A percentile compares a stretch with the other conserved stretches of the same genome.
Conservation (phyloP, 1,284 basidiomycete genomes). For the Moesziomyces antarcticus region DNA sequence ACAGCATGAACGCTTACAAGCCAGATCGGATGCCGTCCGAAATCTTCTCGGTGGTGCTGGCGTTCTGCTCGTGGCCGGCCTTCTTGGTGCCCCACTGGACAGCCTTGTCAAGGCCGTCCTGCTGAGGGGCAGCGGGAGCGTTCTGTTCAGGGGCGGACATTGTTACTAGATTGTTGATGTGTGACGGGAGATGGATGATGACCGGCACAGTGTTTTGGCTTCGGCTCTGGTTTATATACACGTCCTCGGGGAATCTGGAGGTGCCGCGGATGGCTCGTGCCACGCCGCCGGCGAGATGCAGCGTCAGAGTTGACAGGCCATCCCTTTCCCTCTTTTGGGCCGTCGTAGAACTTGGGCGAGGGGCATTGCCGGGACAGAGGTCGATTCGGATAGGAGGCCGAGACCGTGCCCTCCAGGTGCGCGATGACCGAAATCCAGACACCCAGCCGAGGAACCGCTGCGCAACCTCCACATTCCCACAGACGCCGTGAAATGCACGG, state of each 20-base stretch:
- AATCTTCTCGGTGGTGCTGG: constrained; percentile 54
- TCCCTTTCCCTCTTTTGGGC: no score
- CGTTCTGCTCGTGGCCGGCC: constrained; percentile 46
- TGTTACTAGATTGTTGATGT: neutral
- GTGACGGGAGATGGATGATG: neutral
- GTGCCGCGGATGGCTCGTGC: no score
- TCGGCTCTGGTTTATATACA: neutral
- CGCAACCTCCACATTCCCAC: neutral
- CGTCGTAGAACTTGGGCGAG: no score
- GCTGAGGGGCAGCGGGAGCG: constrained; percentile 27
- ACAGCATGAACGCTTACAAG: constrained; percentile 26
- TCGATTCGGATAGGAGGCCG: no score
- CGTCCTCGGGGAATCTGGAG: no score
- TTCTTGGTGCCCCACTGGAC: constrained; percentile 40
- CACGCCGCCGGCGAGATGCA: no score
- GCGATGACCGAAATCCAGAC: neutral
- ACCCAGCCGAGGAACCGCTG: neutral
- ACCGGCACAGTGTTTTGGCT: no score
- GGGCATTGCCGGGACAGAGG: no score
- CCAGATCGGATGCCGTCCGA: constrained; percentile 55
- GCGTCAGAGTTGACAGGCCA: no score
- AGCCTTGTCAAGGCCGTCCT: constrained; percentile 60
- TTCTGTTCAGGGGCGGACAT: constrained; percentile 43
- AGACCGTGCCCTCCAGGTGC: no score
- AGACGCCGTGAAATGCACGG: neutral